Evolutionary conservation across 176 grass and related monocot species (phyloP).

Genomic region (Chrysopogon serrulatus): DNA sequence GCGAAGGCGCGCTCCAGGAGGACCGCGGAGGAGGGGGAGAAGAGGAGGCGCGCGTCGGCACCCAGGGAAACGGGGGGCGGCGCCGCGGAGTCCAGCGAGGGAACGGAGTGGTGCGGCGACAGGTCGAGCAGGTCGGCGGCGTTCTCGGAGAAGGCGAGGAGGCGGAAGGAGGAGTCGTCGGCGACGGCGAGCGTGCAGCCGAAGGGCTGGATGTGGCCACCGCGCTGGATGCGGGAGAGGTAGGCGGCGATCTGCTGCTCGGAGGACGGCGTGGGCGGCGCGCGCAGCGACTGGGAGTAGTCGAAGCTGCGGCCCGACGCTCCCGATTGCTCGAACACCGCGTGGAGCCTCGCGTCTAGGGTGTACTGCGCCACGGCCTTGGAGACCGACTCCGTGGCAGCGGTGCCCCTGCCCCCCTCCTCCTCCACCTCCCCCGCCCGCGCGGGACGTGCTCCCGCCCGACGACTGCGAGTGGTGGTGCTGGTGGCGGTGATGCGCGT

Average conservation of each 20-base stretch:
- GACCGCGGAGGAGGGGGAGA: slow-evolving; percentile 47
- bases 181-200: slow-evolving; percentile 82
- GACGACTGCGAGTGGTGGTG: slow-evolving; percentile 53
- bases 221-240: slow-evolving; percentile 92
- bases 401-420: background rate
- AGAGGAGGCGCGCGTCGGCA: slow-evolving; percentile 76
- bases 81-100: slow-evolving; percentile 55
- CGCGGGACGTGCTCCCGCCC: slow-evolving; percentile 58
- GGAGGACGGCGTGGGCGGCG: slow-evolving; percentile 47
- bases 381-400: slow-evolving; percentile 67
- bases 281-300: slow-evolving; percentile 86
- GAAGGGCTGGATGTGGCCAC: slow-evolving; percentile 90
- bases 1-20: slow-evolving; percentile 68
- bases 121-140: slow-evolving; percentile 81
- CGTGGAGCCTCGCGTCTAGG: slow-evolving; percentile 84
- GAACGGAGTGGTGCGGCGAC: slow-evolving; percentile 80
- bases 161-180: slow-evolving; percentile 75
- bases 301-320: slow-evolving; percentile 82
- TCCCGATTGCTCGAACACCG: slow-evolving; percentile 94
- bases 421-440: slow-evolving; percentile 13
- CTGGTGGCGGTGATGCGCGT: slow-evolving; percentile 21
- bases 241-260: slow-evolving; percentile 97
- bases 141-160: slow-evolving; percentile 92
- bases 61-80: slow-evolving; percentile 52
- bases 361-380: slow-evolving; percentile 97